Base-by-base conservation (phyloP, 305 asterid genomes). In the Solanum hybrid region DNA sequence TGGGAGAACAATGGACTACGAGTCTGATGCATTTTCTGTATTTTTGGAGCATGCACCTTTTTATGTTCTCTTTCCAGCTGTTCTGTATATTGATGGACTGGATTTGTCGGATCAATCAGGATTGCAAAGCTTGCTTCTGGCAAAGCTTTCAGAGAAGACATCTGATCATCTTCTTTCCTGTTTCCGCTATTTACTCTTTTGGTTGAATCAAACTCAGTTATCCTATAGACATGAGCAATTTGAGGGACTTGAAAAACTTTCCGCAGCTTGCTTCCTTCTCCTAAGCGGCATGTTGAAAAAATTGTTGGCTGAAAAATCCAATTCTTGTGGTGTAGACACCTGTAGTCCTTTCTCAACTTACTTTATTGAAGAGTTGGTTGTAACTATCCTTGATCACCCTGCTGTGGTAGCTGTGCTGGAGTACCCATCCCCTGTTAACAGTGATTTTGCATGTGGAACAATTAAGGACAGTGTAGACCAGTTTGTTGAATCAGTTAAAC, bases 131-230 rank as follows among this genome's bases (percentile, higher is more conserved):
- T 92, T 97, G 91, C 95, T 97, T 91, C 90, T 95, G 93, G 94
- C 92, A 60, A 97, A 95, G 90, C 91, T 97, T 89, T 92, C 93
- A 37, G 95, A 92, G 91, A 87, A 87, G 92, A 92, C 94, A 85
- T 90, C 93, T 89, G 98, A 96, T 90, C 92, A 93, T 87, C 89
- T 95, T 91, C 73, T 96, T 91, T 94, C 97, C 92, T 92, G 96
- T 82, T 89, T 97, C 75, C 92, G 94, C 95, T 94, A 94, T 90
- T 91, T 96, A 34, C 96, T 97, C 84, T 95, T 95, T 91, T 94
- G 96, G 95, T 92, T 95, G 40, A 92, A 93, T 90, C 94, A 95
- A 66, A 91, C 93, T 73, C 94, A 92, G 84, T 94, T 91, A 88
- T 93, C 93, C 90, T 89, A 89, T 90, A 89, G 90, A 89, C 88